These are phyloP conservation scores for Fusarium goolgardi DNA, from an alignment of 2,329 filamentous ascomycete genomes.

Conservation along the genomic window DNA sequence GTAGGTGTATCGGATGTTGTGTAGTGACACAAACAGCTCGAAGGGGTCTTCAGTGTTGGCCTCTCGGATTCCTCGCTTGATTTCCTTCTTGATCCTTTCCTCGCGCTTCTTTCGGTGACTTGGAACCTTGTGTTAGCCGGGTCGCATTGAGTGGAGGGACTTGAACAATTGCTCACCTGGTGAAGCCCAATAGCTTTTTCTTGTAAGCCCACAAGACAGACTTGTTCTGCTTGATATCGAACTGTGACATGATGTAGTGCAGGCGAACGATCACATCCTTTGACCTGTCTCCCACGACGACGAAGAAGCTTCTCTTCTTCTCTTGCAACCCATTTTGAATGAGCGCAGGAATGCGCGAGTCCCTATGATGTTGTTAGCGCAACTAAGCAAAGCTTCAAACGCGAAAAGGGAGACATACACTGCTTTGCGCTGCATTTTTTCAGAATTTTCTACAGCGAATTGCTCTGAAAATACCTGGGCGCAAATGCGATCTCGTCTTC, in stretches of 20 bases:
- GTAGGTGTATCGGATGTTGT: slow-evolving; percentile 98
- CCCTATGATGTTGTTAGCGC: slow-evolving; percentile 61
- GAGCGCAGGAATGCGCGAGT: slow-evolving; percentile 89
- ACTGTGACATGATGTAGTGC: slow-evolving; percentile 91
- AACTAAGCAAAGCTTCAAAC: neutral
- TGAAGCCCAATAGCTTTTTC: slow-evolving; percentile 95
- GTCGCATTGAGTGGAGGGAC: slow-evolving; percentile 15
- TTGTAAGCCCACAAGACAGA: slow-evolving; percentile 99
- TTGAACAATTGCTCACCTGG: slow-evolving; percentile 63
- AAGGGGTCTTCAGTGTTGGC: slow-evolving; percentile 94
- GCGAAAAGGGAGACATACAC: slow-evolving; percentile 53
- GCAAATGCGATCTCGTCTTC: slow-evolving; percentile 46
- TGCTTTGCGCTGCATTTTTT: slow-evolving; percentile 70
- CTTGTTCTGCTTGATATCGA: slow-evolving; percentile 90
- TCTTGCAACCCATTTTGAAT: slow-evolving; percentile 93
- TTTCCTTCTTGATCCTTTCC: slow-evolving; percentile 97
- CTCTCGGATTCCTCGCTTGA: slow-evolving; percentile 93
- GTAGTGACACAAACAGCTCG: slow-evolving; percentile 94
- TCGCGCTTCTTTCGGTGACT: slow-evolving; percentile 98
- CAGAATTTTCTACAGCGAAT: slow-evolving; percentile 44
- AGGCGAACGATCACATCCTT: slow-evolving; percentile 97
- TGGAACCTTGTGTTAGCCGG: slow-evolving; percentile 25
- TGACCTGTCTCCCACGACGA: slow-evolving; percentile 88
- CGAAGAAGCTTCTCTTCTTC: slow-evolving; percentile 98
- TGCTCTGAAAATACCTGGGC: slow-evolving; percentile 46